Evolutionary conservation across 306 rosid genomes (phyloP).

Genomic region (Acacia confusa): DNA sequence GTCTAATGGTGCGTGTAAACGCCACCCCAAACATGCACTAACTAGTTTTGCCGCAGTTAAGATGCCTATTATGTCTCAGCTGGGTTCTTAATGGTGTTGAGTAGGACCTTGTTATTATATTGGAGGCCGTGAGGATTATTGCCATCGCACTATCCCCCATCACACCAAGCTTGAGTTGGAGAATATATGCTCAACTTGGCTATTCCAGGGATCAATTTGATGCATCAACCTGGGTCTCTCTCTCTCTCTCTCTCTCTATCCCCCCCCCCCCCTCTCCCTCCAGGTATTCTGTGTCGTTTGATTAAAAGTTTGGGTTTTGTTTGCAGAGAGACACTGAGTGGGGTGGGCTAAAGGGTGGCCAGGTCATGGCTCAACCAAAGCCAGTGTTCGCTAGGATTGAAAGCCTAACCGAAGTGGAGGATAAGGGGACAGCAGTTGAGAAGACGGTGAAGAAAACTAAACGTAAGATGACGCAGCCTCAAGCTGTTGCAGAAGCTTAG

Average conservation of each 20-base stretch:
- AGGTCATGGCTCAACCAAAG: constrained; percentile 78
- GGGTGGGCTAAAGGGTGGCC: constrained; percentile 91
- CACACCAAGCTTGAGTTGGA: constrained; percentile 78
- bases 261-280: background rate
- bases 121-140: constrained; percentile 81
- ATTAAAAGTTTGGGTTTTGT: constrained; percentile 32
- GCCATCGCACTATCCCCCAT: constrained; percentile 80
- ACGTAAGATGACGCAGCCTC: constrained; percentile 51
- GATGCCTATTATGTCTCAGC: constrained; percentile 22
- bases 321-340: constrained; percentile 75
- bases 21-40: background rate
- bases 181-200: constrained; percentile 89
- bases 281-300: constrained; percentile 30
- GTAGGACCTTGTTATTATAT: constrained; percentile 92
- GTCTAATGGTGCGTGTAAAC: background rate
- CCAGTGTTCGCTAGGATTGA: constrained; percentile 88
- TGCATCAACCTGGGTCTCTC: constrained; percentile 77
- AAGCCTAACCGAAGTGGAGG: constrained; percentile 48
- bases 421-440: constrained; percentile 38
- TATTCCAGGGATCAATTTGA: constrained; percentile 71
- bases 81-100: constrained; percentile 21
- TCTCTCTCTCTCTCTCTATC: constrained; percentile 38
- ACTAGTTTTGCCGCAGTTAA: background rate
- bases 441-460: constrained; percentile 51
- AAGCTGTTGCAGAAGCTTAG: constrained; percentile 64